phyloP scores from a whole-genome alignment of 345 rosid species.

The Salix brachista region DNA sequence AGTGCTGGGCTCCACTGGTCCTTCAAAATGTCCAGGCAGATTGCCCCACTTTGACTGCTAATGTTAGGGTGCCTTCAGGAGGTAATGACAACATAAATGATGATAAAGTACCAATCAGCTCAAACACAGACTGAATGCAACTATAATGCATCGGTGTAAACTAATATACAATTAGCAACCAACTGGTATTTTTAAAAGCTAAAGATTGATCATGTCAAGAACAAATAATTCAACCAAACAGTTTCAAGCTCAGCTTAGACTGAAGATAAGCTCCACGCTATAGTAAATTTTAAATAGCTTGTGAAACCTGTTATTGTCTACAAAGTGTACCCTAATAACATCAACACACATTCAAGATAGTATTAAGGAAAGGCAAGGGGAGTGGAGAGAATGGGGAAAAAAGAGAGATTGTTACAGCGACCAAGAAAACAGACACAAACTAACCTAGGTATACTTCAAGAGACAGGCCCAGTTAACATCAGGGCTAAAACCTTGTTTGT shows the following conservation, averaged over 20 bases:
- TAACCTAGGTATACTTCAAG: background rate
- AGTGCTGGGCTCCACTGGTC: conserved; percentile 99
- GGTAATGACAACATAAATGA: background rate
- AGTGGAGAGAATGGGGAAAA: background rate
- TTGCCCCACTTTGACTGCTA: conserved; percentile 99
- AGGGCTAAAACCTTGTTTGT: background rate
- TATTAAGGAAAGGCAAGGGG: background rate
- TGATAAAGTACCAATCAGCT: background rate
- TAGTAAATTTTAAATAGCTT: background rate
- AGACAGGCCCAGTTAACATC: background rate
- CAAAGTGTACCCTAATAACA: background rate
- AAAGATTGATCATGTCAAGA: background rate
- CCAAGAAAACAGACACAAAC: background rate
- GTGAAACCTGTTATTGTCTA: background rate
- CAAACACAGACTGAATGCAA: background rate
- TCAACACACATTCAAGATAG: background rate
- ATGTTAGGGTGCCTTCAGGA: conserved; percentile 90
- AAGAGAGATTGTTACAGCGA: background rate
- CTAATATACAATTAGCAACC: background rate
- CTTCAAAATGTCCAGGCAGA: conserved; percentile 93
- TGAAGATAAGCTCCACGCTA: background rate
- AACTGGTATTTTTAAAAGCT: background rate
- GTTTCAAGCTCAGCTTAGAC: background rate
- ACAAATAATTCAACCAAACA: background rate
- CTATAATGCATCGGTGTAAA: background rate